Evolutionary conservation across 495 filamentous ascomycete genomes (phyloP).

Genomic region (Aspergillus steynii): DNA sequence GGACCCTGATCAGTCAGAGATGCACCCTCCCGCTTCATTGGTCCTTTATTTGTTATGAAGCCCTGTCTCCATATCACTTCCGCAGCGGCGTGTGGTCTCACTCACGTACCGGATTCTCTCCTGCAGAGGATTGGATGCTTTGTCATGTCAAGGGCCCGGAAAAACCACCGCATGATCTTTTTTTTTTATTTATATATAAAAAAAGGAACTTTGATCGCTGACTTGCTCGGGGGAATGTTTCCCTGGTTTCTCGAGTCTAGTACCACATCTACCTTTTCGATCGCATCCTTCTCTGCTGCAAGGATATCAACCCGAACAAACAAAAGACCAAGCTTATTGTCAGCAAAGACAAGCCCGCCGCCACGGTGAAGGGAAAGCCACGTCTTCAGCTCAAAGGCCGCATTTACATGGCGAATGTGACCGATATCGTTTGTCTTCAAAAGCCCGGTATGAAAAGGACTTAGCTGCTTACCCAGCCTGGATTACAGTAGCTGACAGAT

Average conservation of each 20-base stretch:
- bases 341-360: constrained; percentile 64
- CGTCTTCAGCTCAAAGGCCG: constrained; percentile 92
- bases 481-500: constrained; percentile 5
- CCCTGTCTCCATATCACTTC: too few relatives aligned
- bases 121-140: not conserved
- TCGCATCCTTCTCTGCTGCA: constrained; percentile 94
- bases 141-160: not conserved
- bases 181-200: not conserved
- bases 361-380: constrained; percentile 71
- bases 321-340: constrained; percentile 69
- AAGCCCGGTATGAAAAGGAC: constrained; percentile 69
- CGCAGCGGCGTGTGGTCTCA: too few relatives aligned
- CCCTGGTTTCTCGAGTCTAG: constrained; percentile 41
- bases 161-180: not conserved
- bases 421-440: constrained; percentile 78
- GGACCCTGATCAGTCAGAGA: too few relatives aligned
- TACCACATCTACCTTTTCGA: constrained; percentile 98
- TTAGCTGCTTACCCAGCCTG: not conserved
- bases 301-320: constrained; percentile 87
- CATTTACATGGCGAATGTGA: constrained; percentile 99
- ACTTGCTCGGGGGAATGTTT: constrained; percentile 25
- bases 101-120: too few relatives aligned
- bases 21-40: too few relatives aligned
- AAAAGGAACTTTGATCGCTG: constrained; percentile 20
- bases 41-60: too few relatives aligned